Evolutionary conservation across 768 basidiomycete genomes (phyloP).

Genomic region (Lentinus tigrinus): DNA sequence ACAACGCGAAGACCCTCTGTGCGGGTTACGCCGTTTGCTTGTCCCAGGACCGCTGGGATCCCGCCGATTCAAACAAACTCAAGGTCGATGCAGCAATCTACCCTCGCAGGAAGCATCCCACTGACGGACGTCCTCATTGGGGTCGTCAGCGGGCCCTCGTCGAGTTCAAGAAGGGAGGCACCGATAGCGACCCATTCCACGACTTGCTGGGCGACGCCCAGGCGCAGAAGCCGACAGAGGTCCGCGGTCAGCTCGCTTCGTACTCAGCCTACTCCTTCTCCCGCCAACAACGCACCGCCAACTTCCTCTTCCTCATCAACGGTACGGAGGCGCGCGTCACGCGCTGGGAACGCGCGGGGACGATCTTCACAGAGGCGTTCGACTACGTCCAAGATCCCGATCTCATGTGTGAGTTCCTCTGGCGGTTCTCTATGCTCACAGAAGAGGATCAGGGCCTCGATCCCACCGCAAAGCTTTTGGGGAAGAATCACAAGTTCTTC

Average conservation of each 20-base stretch:
- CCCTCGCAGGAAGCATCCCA: not conserved
- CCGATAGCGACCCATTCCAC: not conserved
- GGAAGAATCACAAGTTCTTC: not conserved
- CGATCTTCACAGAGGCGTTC: not conserved
- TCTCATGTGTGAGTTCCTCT: not conserved
- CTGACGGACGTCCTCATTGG: not conserved
- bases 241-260: not conserved
- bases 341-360: slow-evolving; percentile 1
- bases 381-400: slow-evolving; percentile 2
- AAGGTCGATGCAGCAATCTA: slow-evolving; percentile 5
- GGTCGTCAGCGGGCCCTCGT: not conserved
- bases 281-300: not conserved
- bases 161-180: slow-evolving; percentile 2
- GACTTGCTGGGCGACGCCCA: not conserved
- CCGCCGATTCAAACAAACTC: not conserved
- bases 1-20: not conserved
- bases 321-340: not conserved
- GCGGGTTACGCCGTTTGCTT: not conserved
- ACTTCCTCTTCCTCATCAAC: not conserved
- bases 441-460: not conserved
- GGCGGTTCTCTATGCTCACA: not conserved
- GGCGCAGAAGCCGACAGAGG: not conserved
- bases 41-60: not conserved
- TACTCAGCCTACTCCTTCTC: not conserved
- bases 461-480: not conserved